Conservation (phyloP, 257 asterid genomes). For the Solanum tacnaense region DNA sequence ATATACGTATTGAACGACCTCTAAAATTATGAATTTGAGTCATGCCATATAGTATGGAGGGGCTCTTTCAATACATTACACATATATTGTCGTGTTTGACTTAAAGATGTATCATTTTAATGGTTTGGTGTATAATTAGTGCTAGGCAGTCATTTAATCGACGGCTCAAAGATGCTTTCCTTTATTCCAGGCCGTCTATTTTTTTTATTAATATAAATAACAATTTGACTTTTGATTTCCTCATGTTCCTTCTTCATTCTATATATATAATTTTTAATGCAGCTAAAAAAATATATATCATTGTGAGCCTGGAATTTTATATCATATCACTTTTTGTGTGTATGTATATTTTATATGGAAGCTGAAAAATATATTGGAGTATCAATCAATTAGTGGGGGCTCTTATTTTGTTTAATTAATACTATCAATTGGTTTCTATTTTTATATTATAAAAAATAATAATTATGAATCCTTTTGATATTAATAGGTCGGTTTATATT, state of each 20-base stretch:
- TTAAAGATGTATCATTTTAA: not conserved
- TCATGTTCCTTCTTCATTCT: not conserved
- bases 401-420: not conserved
- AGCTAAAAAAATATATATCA: conserved; percentile 1
- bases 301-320: not conserved
- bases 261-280: not conserved
- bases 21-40: too few relatives aligned
- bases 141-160: not conserved
- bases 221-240: not conserved
- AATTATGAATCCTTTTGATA: not conserved
- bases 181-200: not conserved
- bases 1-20: too few relatives aligned
- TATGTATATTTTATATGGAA: not conserved
- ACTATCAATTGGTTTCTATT: not conserved
- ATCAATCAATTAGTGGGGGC: not conserved
- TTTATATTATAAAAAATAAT: not conserved
- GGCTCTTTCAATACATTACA: not conserved
- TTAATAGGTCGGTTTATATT: not conserved
- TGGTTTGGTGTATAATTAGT: not conserved
- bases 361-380: not conserved
- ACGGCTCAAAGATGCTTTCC: not conserved
- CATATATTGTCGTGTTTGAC: not conserved
- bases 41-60: not conserved
- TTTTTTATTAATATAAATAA: not conserved
- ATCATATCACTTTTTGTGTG: not conserved